These are phyloP conservation scores for Suhomyces coccinellae DNA, from an alignment of 1,139 yeast genomes.

Conservation along the genomic window DNA sequence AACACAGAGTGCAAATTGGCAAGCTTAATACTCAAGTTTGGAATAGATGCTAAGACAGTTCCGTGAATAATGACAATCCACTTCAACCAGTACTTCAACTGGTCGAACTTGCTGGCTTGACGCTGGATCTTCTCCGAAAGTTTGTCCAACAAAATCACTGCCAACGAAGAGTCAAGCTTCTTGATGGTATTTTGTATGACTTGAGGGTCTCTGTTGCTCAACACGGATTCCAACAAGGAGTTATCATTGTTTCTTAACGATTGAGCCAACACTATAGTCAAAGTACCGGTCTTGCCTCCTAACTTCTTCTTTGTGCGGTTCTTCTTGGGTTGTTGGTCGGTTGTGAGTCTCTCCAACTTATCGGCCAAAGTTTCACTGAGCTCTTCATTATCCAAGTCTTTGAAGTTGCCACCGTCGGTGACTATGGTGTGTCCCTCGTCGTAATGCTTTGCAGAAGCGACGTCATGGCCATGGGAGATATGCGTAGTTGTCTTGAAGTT, in stretches of 20 bases:
- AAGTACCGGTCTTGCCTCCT: slow-evolving; percentile 55
- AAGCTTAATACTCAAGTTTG: slow-evolving; percentile 66
- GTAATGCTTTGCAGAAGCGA: slow-evolving; percentile 69
- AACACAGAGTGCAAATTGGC: slow-evolving; percentile 78
- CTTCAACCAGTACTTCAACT: slow-evolving; percentile 84
- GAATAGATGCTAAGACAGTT: slow-evolving; percentile 66
- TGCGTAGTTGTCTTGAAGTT: slow-evolving; percentile 36
- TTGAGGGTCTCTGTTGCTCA: slow-evolving; percentile 70
- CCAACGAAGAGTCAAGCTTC: slow-evolving; percentile 68
- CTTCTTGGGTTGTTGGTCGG: slow-evolving; percentile 24
- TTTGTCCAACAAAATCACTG: slow-evolving; percentile 74
- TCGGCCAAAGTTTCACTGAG: slow-evolving; percentile 60
- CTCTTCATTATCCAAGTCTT: slow-evolving; percentile 50
- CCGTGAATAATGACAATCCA: slow-evolving; percentile 94
- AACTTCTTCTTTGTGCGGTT: slow-evolving; percentile 27
- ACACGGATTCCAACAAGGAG: slow-evolving; percentile 73
- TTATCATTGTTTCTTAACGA: slow-evolving; percentile 74
- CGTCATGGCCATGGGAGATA: slow-evolving; percentile 58
- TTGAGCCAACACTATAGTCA: slow-evolving; percentile 67
- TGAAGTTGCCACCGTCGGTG: slow-evolving; percentile 63
- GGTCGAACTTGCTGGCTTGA: slow-evolving; percentile 62
- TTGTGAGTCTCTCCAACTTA: slow-evolving; percentile 47
- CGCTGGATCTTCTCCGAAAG: slow-evolving; percentile 83
- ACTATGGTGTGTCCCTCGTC: slow-evolving; percentile 69
- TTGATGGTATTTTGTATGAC: slow-evolving; percentile 73